Conservation (phyloP, 2,329 filamentous ascomycete species). For the Colletotrichum musicola region DNA sequence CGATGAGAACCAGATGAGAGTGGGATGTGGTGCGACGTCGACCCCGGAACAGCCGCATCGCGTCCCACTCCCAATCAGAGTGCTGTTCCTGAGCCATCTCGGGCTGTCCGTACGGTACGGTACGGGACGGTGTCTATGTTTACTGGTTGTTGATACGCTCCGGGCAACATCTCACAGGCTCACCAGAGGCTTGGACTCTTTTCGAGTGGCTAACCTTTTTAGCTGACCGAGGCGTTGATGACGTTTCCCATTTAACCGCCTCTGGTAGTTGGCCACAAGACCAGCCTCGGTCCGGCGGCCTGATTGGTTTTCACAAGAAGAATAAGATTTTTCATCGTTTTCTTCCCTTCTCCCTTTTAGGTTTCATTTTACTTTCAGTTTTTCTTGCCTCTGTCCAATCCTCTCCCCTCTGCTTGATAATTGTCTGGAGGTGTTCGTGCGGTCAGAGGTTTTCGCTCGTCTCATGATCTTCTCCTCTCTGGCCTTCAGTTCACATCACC, state of each 20-base stretch:
- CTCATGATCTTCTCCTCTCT: not conserved
- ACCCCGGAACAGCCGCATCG: not conserved
- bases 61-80: constrained; percentile 11
- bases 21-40: not conserved
- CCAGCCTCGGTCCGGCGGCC: not conserved
- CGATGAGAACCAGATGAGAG: not conserved
- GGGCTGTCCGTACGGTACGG: constrained; percentile 20
- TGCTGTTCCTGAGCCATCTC: constrained; percentile 14
- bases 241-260: constrained; percentile 31
- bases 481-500: not conserved
- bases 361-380: not conserved
- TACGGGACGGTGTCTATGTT: not conserved
- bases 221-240: constrained; percentile 20
- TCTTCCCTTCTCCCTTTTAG: not conserved
- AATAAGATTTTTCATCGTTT: not conserved
- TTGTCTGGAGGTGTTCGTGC: constrained; percentile 23
- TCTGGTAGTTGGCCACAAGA: constrained; percentile 33
- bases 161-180: no score
- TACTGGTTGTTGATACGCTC: not conserved
- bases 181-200: no score
- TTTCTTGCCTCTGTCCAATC: not conserved
- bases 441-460: not conserved
- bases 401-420: not conserved
- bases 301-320: constrained; percentile 21
- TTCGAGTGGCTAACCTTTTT: no score